Evolutionary conservation across 345 rosid species (phyloP).

Genomic region (Aquilaria malaccensis): DNA sequence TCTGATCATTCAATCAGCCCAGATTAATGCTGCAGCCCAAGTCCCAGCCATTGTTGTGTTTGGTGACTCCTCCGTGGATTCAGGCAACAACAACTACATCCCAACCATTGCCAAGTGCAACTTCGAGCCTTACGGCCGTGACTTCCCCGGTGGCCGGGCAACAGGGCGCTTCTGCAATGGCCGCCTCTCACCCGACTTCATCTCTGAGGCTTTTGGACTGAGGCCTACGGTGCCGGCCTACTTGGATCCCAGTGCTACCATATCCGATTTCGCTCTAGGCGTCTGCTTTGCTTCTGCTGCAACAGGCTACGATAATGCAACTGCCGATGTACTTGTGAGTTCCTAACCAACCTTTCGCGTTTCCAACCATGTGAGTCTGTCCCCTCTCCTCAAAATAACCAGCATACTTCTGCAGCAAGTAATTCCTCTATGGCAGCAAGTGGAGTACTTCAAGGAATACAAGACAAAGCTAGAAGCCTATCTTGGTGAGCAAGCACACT

Average conservation of each 20-base stretch:
- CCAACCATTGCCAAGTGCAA: conserved; percentile 45
- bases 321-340: conserved; percentile 44
- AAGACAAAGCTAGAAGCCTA: conserved; percentile 28
- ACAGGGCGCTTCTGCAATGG: conserved; percentile 65
- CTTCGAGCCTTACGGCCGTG: conserved; percentile 58
- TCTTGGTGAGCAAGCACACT: conserved; percentile 34
- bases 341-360: too few relatives aligned
- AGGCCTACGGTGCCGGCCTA: conserved; percentile 49
- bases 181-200: conserved; percentile 46
- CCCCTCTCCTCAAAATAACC: too few relatives aligned
- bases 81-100: conserved; percentile 55
- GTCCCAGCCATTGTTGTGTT: conserved; percentile 56
- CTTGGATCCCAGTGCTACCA: conserved; percentile 42
- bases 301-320: conserved; percentile 51
- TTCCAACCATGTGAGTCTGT: too few relatives aligned
- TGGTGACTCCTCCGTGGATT: conserved; percentile 61
- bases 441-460: conserved; percentile 51
- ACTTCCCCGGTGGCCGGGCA: conserved; percentile 37
- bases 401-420: conserved; percentile 31
- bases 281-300: conserved; percentile 64
- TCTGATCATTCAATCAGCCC: not conserved
- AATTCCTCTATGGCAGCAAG: conserved; percentile 53
- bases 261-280: conserved; percentile 53
- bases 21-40: conserved; percentile 19
- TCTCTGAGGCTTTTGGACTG: conserved; percentile 47